Conservation (phyloP, 2,329 filamentous ascomycete species). For the Apiospora marii region DNA sequence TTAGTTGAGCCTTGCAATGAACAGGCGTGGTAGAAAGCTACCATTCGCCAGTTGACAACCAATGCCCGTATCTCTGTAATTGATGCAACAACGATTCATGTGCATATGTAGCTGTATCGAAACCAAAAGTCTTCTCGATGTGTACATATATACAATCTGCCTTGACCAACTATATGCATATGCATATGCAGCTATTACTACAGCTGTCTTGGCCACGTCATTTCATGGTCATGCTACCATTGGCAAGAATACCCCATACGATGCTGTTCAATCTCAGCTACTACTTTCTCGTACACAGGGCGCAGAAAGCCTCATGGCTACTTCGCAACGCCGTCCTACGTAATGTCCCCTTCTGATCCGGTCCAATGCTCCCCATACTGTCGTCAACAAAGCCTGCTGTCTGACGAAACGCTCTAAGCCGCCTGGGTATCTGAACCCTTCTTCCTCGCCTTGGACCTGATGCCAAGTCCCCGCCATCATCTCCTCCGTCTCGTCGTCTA, state of each 20-base stretch:
- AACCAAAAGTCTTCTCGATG: not conserved
- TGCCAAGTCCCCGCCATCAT: not conserved
- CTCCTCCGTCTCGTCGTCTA: not conserved
- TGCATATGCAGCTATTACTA: not conserved
- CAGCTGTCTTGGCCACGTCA: not conserved
- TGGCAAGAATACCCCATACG: not conserved
- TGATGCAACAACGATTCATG: not conserved
- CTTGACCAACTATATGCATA: not conserved
- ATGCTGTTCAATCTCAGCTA: not conserved
- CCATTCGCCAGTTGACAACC: not conserved
- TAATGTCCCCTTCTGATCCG: not conserved
- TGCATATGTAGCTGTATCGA: no score
- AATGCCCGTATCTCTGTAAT: not conserved
- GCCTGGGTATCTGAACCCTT: not conserved
- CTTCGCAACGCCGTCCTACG: not conserved
- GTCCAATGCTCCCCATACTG: no score
- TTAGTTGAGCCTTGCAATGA: conserved; percentile 12
- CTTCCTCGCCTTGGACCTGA: no score
- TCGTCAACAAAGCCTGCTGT: not conserved
- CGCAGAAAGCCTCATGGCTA: not conserved
- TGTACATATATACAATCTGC: not conserved
- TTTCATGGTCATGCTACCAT: not conserved
- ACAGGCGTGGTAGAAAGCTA: not conserved
- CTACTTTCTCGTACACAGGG: not conserved
- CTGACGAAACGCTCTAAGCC: not conserved